Base-by-base conservation (phyloP, 768 basidiomycete species). In the Suillus clintonianus region DNA sequence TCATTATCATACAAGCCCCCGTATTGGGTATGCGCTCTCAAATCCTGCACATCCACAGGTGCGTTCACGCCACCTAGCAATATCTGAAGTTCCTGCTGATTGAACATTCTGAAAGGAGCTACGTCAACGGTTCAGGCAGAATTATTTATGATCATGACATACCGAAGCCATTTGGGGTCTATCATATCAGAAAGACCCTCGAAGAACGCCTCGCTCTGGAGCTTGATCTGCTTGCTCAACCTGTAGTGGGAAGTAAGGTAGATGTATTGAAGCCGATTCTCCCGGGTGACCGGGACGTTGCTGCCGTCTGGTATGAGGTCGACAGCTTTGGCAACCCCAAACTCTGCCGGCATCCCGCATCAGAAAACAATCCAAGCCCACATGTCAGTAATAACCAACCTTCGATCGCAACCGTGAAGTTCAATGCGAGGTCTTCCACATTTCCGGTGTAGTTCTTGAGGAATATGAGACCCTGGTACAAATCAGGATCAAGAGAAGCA, bases 81-180 rank as follows among this genome's bases (percentile, higher is more conserved):
- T 55, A 97, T 90, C 72, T 95, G 95, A 4, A 98, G 81, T 75
- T 99, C 97, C 72, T 94, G 91, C 67, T 97, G 96, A 74, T 98
- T 97, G 79, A 99, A 99, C 93, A 99, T 96, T 51, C 94, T 92
- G 65, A 56, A 53, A 17, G 43, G 53, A 67, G 42, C 17, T 27
- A 27, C 9, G 39, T 76, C 43, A 71, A 64, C 32, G 17, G 8
- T 47, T 45, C 34, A 41, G 34, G 15, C 48, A 39, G 37, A 41
- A 24, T 39, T 6, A 41, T 24, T 24, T 47, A 47, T 57, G 9
- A 41, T 2, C 15, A 15, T 58, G 48, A 73, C 76, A 42, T 50
- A 90, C 86, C 89, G 80, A 24, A 97, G 82, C 93, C 92, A 98
- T 69, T 92, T 92, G 0, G 86, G 87, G 65, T 97, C 91, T 70